phyloP scores from a whole-genome alignment of 805 yeast genomes.

The Wickerhamiella sergipiensis region DNA sequence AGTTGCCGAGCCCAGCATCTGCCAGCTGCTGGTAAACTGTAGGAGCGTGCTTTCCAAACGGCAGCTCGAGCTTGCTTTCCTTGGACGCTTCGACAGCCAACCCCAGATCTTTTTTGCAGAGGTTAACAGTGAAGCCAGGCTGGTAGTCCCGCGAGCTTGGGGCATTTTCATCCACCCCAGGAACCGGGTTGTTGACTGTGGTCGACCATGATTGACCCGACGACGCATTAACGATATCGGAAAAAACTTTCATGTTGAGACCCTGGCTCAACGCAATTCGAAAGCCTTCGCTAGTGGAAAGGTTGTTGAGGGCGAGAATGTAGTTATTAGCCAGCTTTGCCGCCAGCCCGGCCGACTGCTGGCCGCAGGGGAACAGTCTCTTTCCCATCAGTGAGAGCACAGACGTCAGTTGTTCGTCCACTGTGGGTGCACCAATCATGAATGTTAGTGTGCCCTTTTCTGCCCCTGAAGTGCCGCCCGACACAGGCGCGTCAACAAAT shows the following conservation, averaged over 20 bases:
- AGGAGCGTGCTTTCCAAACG: constrained; percentile 17
- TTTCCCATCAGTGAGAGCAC: constrained; percentile 33
- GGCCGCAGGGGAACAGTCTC: constrained; percentile 37
- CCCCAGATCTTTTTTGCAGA: constrained; percentile 30
- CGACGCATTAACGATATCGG: constrained; percentile 37
- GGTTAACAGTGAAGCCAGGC: constrained; percentile 32
- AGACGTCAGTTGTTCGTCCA: constrained; percentile 5
- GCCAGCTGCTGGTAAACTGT: constrained; percentile 15
- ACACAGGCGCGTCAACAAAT: constrained; percentile 44
- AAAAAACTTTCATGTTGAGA: constrained; percentile 33
- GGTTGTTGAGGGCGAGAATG: constrained; percentile 37
- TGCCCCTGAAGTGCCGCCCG: constrained; percentile 45
- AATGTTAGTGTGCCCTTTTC: constrained; percentile 37
- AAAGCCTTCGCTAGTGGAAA: constrained; percentile 43
- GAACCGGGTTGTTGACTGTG: constrained; percentile 41
- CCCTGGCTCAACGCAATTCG: constrained; percentile 38
- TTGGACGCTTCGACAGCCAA: constrained; percentile 23
- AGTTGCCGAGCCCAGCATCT: constrained; percentile 3
- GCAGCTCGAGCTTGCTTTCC: constrained; percentile 12
- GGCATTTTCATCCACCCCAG: constrained; percentile 33
- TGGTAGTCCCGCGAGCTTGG: constrained; percentile 34
- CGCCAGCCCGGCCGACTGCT: constrained; percentile 39
- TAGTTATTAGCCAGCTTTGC: constrained; percentile 43
- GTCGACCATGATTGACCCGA: constrained; percentile 44
- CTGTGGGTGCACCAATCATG: constrained; percentile 34